Evolutionary conservation across 2,329 filamentous ascomycete genomes (phyloP).

Genomic region (Colletotrichum musae): DNA sequence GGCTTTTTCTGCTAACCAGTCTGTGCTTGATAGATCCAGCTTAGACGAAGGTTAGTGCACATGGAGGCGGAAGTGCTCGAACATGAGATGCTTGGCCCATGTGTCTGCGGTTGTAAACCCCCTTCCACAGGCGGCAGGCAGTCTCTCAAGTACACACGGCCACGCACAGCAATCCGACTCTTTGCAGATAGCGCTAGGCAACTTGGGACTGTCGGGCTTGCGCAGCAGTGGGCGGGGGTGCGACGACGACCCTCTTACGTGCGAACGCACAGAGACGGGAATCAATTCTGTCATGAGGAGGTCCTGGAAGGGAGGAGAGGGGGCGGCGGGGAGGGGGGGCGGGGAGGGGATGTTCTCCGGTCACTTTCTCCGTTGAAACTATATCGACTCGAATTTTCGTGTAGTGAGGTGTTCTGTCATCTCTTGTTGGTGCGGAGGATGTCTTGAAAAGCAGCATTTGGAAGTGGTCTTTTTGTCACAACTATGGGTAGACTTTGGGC

Average conservation of each 20-base stretch:
- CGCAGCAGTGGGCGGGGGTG: neutral
- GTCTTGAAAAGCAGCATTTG: neutral
- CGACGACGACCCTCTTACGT: neutral
- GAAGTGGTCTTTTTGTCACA: neutral
- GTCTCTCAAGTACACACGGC: neutral
- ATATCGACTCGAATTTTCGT: constrained; percentile 5
- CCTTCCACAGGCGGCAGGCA: neutral
- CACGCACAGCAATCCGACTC: neutral
- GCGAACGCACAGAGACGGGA: constrained; percentile 12
- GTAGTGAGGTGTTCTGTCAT: neutral
- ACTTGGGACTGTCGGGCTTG: constrained; percentile 7
- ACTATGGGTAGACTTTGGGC: neutral
- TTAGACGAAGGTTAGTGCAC: too few species aligned
- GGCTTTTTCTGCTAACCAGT: neutral
- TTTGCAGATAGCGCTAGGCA: constrained; percentile 11
- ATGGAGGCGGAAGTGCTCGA: too few species aligned
- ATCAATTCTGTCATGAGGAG: constrained; percentile 1
- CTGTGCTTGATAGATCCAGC: constrained; percentile 37
- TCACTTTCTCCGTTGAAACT: constrained; percentile 2
- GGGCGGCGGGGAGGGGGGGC: neutral
- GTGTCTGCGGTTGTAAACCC: neutral
- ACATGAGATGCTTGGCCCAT: constrained; percentile 1
- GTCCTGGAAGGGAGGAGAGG: neutral
- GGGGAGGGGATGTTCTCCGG: neutral
- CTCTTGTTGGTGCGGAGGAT: neutral